Percentiles rank a stretch among this genome's conserved stretches.
phyloP scores from a whole-genome alignment of 2,329 filamentous ascomycete genomes.

The Aspergillus ruber region DNA sequence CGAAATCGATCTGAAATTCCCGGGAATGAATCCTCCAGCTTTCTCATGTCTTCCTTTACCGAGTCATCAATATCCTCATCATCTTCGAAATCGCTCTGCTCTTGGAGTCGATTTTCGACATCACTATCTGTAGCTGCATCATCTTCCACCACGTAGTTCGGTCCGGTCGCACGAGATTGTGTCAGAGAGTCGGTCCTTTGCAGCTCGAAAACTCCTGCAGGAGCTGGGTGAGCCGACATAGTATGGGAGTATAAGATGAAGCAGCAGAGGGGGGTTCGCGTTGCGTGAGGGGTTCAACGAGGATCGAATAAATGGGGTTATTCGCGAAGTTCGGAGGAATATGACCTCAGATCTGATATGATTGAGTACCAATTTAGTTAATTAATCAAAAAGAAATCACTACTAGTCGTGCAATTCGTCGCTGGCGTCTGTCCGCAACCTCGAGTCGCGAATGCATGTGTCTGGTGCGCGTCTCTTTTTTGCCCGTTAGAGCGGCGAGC shows the following conservation, averaged over 20 bases:
- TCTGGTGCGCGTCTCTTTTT: neutral
- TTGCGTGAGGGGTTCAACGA: neutral
- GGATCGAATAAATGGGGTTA: neutral
- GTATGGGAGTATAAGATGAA: slow-evolving; percentile 1
- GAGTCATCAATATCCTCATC: slow-evolving; percentile 32
- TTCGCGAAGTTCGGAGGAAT: too few relatives aligned
- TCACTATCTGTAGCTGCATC: slow-evolving; percentile 11
- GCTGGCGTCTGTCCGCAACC: neutral
- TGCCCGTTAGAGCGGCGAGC: slow-evolving; percentile 2
- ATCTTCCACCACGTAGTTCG: slow-evolving; percentile 13
- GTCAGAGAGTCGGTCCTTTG: slow-evolving; percentile 14
- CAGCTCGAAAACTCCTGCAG: slow-evolving; percentile 19
- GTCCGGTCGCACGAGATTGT: slow-evolving; percentile 6
- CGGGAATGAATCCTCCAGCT: slow-evolving; percentile 72
- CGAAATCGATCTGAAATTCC: slow-evolving; percentile 80
- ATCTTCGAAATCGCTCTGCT: slow-evolving; percentile 16
- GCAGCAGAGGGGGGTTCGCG: neutral
- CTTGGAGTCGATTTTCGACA: slow-evolving; percentile 6
- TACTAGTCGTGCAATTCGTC: neutral
- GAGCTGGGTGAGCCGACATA: slow-evolving; percentile 23
- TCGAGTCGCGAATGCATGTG: neutral
- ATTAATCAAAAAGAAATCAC: neutral
- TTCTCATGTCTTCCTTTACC: slow-evolving; percentile 80
- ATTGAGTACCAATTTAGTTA: too few relatives aligned
- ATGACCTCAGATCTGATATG: too few relatives aligned